Evolutionary conservation across 805 yeast species (phyloP).

Genomic region (Barnettozyma botsteinii): DNA sequence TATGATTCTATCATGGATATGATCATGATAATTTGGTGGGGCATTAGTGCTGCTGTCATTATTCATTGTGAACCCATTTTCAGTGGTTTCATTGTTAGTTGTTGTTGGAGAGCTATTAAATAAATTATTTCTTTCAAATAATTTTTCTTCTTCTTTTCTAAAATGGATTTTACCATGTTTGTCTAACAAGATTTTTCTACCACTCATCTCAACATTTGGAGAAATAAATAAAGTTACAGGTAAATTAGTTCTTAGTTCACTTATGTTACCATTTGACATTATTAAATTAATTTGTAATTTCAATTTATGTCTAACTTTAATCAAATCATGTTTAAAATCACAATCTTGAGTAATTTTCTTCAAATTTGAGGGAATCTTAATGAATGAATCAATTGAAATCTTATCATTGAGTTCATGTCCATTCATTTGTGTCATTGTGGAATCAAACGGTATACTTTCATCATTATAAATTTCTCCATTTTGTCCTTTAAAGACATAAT

Average conservation of each 20-base stretch:
- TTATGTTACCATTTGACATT: slow-evolving; percentile 73
- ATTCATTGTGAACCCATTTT: slow-evolving; percentile 24
- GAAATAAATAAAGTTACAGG: slow-evolving; percentile 68
- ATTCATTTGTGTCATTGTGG: slow-evolving; percentile 38
- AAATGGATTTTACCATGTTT: slow-evolving; percentile 37
- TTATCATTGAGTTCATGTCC: slow-evolving; percentile 40
- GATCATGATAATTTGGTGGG: slow-evolving; percentile 72
- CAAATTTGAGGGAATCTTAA: slow-evolving; percentile 65
- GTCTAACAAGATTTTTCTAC: slow-evolving; percentile 33
- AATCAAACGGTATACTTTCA: slow-evolving; percentile 55
- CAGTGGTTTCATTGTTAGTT: not conserved
- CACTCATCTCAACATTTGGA: slow-evolving; percentile 64
- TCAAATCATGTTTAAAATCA: slow-evolving; percentile 50
- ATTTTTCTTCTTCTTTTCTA: slow-evolving; percentile 31
- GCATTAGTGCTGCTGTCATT: slow-evolving; percentile 45
- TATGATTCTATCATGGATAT: slow-evolving; percentile 54
- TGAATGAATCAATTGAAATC: slow-evolving; percentile 57
- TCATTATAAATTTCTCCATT: slow-evolving; percentile 50
- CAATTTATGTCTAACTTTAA: slow-evolving; percentile 79
- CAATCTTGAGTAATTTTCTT: slow-evolving; percentile 79
- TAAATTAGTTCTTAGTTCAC: slow-evolving; percentile 81
- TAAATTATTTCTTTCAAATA: slow-evolving; percentile 23
- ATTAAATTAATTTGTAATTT: slow-evolving; percentile 64
- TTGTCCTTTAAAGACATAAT: slow-evolving; percentile 51
- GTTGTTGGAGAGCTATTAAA: not conserved